These are phyloP conservation scores for Fraxinus ornus DNA, from an alignment of 305 asterid species.

Conservation along the genomic window DNA sequence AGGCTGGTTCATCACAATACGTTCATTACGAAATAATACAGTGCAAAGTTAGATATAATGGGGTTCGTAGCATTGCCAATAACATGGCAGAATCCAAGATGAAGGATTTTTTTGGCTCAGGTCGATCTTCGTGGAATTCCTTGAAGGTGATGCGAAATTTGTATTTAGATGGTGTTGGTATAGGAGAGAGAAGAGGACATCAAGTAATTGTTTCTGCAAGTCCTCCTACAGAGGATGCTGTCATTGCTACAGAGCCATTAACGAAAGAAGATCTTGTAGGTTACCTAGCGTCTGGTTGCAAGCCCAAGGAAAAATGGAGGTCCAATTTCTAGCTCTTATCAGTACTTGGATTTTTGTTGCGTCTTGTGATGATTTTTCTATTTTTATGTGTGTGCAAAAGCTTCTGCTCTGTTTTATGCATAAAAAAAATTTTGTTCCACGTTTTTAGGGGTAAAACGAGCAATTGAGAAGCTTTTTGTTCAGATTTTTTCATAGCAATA, in stretches of 20 bases:
- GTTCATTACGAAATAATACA: conserved; percentile 41
- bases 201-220: conserved; percentile 72
- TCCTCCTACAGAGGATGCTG: conserved; percentile 92
- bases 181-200: conserved; percentile 38
- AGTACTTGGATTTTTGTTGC: conserved; percentile 31
- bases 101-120: conserved; percentile 41
- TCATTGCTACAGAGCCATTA: conserved; percentile 74
- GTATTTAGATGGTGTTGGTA: conserved; percentile 34
- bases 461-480: conserved; percentile 13
- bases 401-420: background rate
- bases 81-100: conserved; percentile 34
- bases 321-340: conserved; percentile 50
- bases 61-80: conserved; percentile 26
- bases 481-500: background rate
- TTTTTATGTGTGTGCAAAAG: conserved; percentile 3
- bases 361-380: background rate
- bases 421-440: background rate
- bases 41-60: conserved; percentile 37
- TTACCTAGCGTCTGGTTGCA: conserved; percentile 92
- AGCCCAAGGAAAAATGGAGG: conserved; percentile 93
- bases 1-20: conserved; percentile 52
- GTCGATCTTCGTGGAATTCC: conserved; percentile 39
- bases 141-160: conserved; percentile 33
- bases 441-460: background rate
- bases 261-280: conserved; percentile 74